Conservation (phyloP, 202 grass and related monocot species). For the Zizania palustris region DNA sequence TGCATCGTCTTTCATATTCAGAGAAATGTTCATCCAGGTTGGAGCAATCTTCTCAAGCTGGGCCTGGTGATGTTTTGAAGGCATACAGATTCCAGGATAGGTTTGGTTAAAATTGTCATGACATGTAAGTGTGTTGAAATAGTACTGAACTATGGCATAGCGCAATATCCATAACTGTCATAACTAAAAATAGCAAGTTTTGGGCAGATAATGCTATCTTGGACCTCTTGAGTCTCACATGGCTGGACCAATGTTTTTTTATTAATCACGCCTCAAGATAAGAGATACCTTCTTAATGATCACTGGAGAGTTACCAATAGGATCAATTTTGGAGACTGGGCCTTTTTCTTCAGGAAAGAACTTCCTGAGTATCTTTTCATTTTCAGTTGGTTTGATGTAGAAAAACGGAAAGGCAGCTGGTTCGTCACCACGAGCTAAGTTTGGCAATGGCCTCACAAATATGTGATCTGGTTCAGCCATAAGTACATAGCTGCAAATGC, state of each 20-base stretch:
- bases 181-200: not conserved
- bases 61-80: slow-evolving; percentile 45
- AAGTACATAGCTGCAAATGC: slow-evolving; percentile 80
- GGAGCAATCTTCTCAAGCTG: slow-evolving; percentile 98
- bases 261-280: slow-evolving; percentile 6
- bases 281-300: slow-evolving; percentile 79
- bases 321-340: slow-evolving; percentile 72
- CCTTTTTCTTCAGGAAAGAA: slow-evolving; percentile 79
- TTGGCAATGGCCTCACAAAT: slow-evolving; percentile 92
- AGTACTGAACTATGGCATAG: slow-evolving; percentile 18
- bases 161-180: not conserved
- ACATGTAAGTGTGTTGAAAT: slow-evolving; percentile 10
- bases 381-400: slow-evolving; percentile 88
- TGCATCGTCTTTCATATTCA: slow-evolving; percentile 92
- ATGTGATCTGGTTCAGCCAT: slow-evolving; percentile 98
- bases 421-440: slow-evolving; percentile 69
- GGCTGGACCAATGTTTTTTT: slow-evolving; percentile 4
- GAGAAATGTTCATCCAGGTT: slow-evolving; percentile 98
- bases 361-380: slow-evolving; percentile 89
- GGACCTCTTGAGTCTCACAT: not conserved
- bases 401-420: slow-evolving; percentile 89
- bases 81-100: not conserved
- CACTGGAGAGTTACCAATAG: slow-evolving; percentile 85
- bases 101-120: slow-evolving; percentile 6
- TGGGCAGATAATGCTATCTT: slow-evolving; percentile 17